These are phyloP conservation scores for Amaranthus hypochondriacus DNA, from an alignment of 148 eudicot species.

Conservation along the genomic window DNA sequence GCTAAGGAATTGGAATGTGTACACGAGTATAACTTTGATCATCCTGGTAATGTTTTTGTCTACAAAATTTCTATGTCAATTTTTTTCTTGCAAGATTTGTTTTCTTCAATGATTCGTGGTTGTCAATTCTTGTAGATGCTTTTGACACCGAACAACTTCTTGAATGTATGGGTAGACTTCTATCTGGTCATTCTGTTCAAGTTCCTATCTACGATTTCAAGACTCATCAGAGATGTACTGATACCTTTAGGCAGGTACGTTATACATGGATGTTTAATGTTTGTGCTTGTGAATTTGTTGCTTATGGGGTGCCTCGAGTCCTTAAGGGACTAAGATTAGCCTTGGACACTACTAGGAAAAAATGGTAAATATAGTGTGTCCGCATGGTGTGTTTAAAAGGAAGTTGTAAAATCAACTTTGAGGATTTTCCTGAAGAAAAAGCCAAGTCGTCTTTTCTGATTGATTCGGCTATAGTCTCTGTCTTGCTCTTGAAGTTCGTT, in stretches of 20 bases:
- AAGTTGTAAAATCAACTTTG: no score
- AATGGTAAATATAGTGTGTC: no score
- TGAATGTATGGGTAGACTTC: conserved; percentile 69
- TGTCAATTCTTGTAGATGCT: conserved; percentile 56
- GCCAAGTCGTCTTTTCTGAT: no score
- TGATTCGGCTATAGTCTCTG: no score
- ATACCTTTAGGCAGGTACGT: conserved; percentile 78
- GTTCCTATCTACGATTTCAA: conserved; percentile 92
- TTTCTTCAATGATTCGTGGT: not conserved
- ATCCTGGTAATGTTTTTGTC: conserved; percentile 64
- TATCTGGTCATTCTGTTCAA: conserved; percentile 66
- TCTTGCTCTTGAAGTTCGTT: no score
- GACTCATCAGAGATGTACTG: conserved; percentile 74
- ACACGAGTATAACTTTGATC: conserved; percentile 94
- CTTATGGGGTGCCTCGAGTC: no score
- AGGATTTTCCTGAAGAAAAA: no score
- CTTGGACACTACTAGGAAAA: no score
- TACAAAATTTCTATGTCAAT: not conserved
- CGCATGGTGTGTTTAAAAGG: no score
- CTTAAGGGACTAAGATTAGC: no score
- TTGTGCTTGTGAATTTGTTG: not conserved
- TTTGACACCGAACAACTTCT: conserved; percentile 95
- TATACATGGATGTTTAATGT: not conserved
- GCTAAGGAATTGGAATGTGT: conserved; percentile 73
- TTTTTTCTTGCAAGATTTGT: not conserved